Base-by-base conservation (phyloP, 1,284 basidiomycete species). In the Sutorius eximius region DNA sequence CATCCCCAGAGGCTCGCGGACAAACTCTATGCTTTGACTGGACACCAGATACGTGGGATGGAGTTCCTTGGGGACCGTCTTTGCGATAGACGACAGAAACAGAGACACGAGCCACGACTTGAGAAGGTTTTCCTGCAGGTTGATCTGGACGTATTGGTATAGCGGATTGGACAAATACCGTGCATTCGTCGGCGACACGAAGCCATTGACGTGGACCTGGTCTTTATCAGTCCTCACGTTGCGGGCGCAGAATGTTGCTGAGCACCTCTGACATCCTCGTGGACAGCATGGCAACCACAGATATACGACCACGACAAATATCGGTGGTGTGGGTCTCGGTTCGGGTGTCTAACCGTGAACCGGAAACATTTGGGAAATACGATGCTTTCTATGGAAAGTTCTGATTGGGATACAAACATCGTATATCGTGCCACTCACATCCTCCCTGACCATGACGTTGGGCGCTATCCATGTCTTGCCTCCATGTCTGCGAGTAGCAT, bases 391-490 rank as follows among this genome's bases (percentile, higher is more conserved):
- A 64, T 9, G 59, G 27, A 40, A 18, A 16, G 16, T 18, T 30
- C 34, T 66, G 27, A 62, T 52, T 51, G 3, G 8, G 45, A 45
- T 40, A 32, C 27, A 51, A 13, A 45, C 10, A 16, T 42, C 5
- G 38, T 40, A 32, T 3, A 45, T 29, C 22, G 1, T 27, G 24
- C 4, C 7, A 82, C 90, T 64, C 64, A 95, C 94, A 63, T 95
- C 91, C 74, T 93, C 90, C 27, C 86, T 83, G 63, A 98, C 94
- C 59, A 98, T 79, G 12, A 92, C 91, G 24, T 81, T 84, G 0
- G 95, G 95, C 13, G 93, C 94, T 52, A 95, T 83, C 95, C 94
- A 99, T 11, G 91, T 90, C 76, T 99, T 99, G 20, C 96, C 96
- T 9, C 94, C 95, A 62, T 93, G 83, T 40, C 82, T 82, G 50